phyloP scores from a whole-genome alignment of 2,329 filamentous ascomycete genomes.

The Microdochium bolleyi region DNA sequence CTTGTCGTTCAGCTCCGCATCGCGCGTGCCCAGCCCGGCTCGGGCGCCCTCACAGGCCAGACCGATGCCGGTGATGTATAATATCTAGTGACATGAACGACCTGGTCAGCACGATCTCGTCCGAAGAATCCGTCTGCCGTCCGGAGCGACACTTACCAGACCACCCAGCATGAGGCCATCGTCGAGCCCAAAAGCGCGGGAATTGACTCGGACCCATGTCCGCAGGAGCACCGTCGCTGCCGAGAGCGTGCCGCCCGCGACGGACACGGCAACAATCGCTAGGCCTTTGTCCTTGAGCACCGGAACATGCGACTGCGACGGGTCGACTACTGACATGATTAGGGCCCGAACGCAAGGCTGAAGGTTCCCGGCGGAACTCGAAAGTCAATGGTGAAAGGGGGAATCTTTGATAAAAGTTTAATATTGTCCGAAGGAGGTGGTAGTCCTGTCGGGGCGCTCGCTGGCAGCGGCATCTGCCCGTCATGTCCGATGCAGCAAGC shows the following conservation, averaged over 20 bases:
- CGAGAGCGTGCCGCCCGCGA: constrained; percentile 8
- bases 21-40: constrained; percentile 9
- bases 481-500: too few relatives aligned
- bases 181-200: constrained; percentile 2
- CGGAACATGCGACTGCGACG: neutral
- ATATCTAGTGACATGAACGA: neutral
- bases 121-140: neutral
- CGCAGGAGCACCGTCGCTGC: constrained; percentile 8
- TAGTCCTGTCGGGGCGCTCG: too few relatives aligned
- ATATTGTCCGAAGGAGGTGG: too few relatives aligned
- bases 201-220: constrained; percentile 5
- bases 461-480: too few relatives aligned
- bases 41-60: constrained; percentile 11
- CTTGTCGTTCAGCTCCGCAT: constrained; percentile 6
- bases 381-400: neutral
- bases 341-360: neutral
- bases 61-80: constrained; percentile 8
- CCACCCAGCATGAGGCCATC: constrained; percentile 4
- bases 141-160: neutral
- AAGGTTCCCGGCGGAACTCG: neutral
- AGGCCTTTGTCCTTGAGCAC: constrained; percentile 6
- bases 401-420: too few relatives aligned
- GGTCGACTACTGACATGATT: neutral
- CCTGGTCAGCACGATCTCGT: too few relatives aligned
- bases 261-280: constrained; percentile 9